Conservation (phyloP, 73 alveolate genomes). For the Symbiodinium pilosum region DNA sequence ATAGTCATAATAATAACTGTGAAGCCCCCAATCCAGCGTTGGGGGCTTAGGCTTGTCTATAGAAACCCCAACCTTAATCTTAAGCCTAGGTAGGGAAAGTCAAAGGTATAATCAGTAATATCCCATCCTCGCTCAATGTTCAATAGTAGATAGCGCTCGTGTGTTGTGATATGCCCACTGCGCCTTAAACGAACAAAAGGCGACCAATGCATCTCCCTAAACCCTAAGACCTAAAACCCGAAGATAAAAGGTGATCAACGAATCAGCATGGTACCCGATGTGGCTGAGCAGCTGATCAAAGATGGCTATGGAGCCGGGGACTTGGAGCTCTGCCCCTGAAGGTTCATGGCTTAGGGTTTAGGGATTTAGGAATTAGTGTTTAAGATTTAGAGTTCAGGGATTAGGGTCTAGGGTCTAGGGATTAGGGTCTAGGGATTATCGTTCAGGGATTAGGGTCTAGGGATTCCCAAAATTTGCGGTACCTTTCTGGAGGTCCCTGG, state of each 20-base stretch:
- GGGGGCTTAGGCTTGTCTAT: too few relatives aligned
- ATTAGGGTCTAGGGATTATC: background rate
- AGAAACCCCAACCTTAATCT: too few relatives aligned
- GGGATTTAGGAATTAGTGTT: background rate
- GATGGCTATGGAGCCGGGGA: conserved; percentile 56
- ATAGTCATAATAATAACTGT: background rate
- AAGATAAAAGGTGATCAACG: conserved; percentile 46
- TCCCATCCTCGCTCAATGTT: too few relatives aligned
- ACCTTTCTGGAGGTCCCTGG: background rate
- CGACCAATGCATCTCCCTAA: background rate
- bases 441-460: background rate
- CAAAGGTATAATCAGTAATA: too few relatives aligned
- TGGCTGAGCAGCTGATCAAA: conserved; percentile 89
- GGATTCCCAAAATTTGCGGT: background rate
- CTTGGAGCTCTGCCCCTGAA: background rate
- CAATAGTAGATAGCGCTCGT: too few relatives aligned
- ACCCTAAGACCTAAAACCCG: background rate
- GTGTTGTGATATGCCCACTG: too few relatives aligned
- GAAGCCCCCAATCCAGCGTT: too few relatives aligned
- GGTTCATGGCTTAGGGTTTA: background rate
- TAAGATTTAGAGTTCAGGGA: background rate
- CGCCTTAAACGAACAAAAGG: too few relatives aligned
- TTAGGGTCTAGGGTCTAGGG: background rate
- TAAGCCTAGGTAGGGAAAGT: too few relatives aligned
- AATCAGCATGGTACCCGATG: conserved; percentile 75